These are phyloP conservation scores for Eustoma russellianum DNA, from an alignment of 257 asterid genomes.

Conservation along the genomic window DNA sequence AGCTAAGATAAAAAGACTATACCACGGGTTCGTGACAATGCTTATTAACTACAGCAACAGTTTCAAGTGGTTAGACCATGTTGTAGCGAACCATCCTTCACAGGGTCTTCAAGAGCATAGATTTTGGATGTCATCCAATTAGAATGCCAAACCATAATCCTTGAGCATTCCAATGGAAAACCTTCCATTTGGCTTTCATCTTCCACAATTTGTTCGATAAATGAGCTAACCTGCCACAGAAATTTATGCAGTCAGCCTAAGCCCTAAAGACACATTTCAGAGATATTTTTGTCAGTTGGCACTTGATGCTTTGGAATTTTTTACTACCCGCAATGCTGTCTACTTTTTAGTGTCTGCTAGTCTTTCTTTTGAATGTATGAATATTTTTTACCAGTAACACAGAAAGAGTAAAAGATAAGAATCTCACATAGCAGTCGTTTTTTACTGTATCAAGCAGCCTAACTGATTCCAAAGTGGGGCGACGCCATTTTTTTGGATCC, in stretches of 20 bases:
- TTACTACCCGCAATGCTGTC: not conserved
- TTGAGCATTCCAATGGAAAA: conserved; percentile 33
- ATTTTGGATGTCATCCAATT: conserved; percentile 16
- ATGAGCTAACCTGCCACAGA: conserved; percentile 48
- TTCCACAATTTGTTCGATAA: conserved; percentile 68
- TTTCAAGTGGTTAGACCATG: no score
- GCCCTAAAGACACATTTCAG: not conserved
- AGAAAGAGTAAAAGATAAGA: not conserved
- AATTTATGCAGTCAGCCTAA: not conserved
- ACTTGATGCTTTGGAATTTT: not conserved
- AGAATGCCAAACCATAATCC: conserved; percentile 58
- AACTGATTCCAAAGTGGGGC: conserved; percentile 47
- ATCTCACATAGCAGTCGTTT: conserved; percentile 49
- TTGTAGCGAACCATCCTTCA: conserved; percentile 17
- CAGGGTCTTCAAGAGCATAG: conserved; percentile 7
- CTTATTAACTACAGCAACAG: not conserved
- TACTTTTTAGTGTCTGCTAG: not conserved
- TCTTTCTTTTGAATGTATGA: not conserved
- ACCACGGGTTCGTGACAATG: no score
- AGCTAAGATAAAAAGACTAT: no score
- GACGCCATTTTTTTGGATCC: conserved; percentile 70
- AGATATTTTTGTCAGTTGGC: not conserved
- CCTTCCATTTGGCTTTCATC: conserved; percentile 89
- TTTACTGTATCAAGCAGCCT: conserved; percentile 39
- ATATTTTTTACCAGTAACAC: no score